These are phyloP conservation scores for Dictyostelium purpureum DNA, from an alignment of 78 protist genomes.

Conservation along the genomic window DNA sequence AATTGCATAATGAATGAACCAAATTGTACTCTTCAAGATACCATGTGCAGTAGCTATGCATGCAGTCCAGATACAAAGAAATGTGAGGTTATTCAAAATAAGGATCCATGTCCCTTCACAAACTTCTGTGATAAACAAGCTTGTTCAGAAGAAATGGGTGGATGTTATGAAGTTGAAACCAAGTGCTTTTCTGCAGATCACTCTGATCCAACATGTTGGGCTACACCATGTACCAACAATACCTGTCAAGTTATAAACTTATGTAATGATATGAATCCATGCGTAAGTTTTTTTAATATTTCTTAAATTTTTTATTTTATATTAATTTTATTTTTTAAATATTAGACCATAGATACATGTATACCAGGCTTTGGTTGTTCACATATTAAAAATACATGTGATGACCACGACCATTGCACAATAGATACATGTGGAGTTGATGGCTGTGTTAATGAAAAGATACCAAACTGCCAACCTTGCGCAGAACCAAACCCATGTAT, in stretches of 20 bases:
- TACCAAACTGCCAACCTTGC: conserved; percentile 30
- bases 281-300: too few relatives aligned
- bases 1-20: background rate
- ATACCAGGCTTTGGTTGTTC: conserved; percentile 20
- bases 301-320: too few relatives aligned
- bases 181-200: background rate
- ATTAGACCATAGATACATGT: conserved; percentile 41
- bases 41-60: background rate
- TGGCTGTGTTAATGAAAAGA: conserved; percentile 13
- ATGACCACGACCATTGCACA: conserved; percentile 39
- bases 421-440: conserved; percentile 3
- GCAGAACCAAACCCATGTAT: background rate
- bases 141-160: conserved; percentile 6
- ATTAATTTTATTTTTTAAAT: too few relatives aligned
- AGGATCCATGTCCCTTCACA: background rate
- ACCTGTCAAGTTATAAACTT: background rate
- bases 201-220: background rate
- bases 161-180: conserved; percentile 2
- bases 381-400: background rate
- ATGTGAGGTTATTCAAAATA: background rate
- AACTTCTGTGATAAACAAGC: background rate
- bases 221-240: background rate
- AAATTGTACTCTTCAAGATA: conserved; percentile 2
- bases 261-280: conserved; percentile 44
- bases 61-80: background rate